Evolutionary conservation across 2,329 filamentous ascomycete genomes (phyloP).

Genomic region (Calonectria pseudoreteaudii): DNA sequence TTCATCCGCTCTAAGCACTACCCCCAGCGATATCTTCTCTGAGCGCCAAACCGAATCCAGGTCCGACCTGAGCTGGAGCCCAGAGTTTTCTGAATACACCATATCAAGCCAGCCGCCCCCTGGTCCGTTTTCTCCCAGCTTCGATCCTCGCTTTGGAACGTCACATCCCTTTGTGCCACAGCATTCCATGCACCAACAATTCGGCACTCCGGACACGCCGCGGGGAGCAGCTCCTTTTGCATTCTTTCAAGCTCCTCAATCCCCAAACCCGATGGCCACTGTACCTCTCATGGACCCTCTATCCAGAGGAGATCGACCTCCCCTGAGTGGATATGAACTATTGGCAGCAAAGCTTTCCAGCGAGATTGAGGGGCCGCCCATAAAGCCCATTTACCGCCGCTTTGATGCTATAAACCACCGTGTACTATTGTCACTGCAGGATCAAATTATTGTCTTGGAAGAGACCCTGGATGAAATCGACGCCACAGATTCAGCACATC

Average conservation of each 20-base stretch:
- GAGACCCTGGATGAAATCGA: slow-evolving; percentile 81
- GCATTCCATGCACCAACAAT: slow-evolving; percentile 1
- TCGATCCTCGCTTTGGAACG: slow-evolving; percentile 13
- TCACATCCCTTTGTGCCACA: slow-evolving; percentile 8
- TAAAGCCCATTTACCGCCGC: slow-evolving; percentile 80
- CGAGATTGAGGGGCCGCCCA: slow-evolving; percentile 37
- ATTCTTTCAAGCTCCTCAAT: slow-evolving; percentile 24
- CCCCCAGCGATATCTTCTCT: slow-evolving; percentile 59
- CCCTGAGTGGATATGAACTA: slow-evolving; percentile 70
- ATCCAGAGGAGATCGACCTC: slow-evolving; percentile 50
- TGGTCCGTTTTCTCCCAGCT: slow-evolving; percentile 3
- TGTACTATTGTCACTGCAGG: slow-evolving; percentile 84
- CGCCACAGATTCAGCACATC: slow-evolving; percentile 61
- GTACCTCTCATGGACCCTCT: neutral
- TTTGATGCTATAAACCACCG: slow-evolving; percentile 88
- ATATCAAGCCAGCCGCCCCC: slow-evolving; percentile 16
- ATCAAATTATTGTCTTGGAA: slow-evolving; percentile 85
- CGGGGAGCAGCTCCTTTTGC: slow-evolving; percentile 14
- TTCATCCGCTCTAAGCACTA: slow-evolving; percentile 65
- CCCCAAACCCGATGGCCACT: slow-evolving; percentile 6
- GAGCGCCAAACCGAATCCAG: slow-evolving; percentile 31
- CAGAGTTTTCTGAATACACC: slow-evolving; percentile 18
- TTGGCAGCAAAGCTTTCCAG: slow-evolving; percentile 65
- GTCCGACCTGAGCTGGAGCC: slow-evolving; percentile 27
- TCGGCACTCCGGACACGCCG: slow-evolving; percentile 17